These are phyloP conservation scores for Andalucia godoyi DNA, from an alignment of 78 protist genomes.

Conservation along the genomic window DNA sequence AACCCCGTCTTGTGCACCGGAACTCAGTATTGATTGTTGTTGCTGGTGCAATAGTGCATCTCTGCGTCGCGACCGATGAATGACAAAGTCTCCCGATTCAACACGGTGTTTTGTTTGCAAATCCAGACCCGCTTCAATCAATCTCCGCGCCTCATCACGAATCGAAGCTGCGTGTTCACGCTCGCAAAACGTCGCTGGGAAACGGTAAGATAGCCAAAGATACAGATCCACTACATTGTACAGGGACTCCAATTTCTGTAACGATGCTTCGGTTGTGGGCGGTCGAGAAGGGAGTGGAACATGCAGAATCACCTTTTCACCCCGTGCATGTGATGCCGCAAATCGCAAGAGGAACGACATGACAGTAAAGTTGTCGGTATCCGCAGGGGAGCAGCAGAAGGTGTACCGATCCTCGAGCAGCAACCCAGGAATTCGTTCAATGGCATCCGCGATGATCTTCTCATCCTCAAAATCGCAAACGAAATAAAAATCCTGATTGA, in stretches of 20 bases:
- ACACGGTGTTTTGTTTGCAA: neutral
- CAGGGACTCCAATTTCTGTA: neutral
- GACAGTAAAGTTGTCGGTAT: neutral
- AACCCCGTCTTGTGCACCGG: too few species aligned
- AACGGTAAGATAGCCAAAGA: neutral
- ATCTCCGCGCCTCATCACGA: too few species aligned
- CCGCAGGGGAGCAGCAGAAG: too few species aligned
- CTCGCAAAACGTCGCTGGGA: neutral
- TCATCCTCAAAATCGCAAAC: neutral
- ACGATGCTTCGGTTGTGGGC: neutral
- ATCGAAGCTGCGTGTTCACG: neutral
- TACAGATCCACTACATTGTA: neutral
- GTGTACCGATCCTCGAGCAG: neutral
- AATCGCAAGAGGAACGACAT: neutral
- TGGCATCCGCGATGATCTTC: neutral
- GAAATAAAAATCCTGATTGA: neutral
- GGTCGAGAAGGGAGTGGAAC: neutral
- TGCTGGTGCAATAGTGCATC: too few species aligned
- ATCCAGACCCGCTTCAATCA: neutral
- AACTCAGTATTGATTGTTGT: too few species aligned
- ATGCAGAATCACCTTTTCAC: neutral
- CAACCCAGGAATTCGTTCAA: neutral
- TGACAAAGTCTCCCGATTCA: neutral
- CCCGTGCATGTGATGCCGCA: neutral
- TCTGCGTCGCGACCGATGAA: constrained; percentile 5